Base-by-base conservation (phyloP, 139 green algal species). In the Asterochloris erici region DNA sequence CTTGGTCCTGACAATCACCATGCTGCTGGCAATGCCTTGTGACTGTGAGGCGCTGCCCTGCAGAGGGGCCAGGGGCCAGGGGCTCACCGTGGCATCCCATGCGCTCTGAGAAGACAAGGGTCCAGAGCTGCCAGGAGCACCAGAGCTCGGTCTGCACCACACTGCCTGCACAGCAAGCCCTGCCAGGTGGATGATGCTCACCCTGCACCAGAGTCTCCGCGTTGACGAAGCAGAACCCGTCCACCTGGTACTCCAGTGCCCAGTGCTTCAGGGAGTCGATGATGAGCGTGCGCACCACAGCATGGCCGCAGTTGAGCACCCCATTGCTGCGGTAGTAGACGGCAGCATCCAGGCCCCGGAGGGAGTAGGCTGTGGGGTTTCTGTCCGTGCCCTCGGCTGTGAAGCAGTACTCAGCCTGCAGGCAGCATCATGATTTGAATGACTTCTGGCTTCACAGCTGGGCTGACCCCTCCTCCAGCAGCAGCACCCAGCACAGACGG, bases 181-280 rank as follows among this genome's bases (percentile, higher is more conserved):
- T 26, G 66, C 21, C 21, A 26, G 24, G 23, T 76, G 70, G n/a
- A 76, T 0, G 74, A 47, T 23, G 29, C 77, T 9, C 74, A 91
- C 91, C 88, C 26, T 91, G 87, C 63, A 85, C 83, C 24, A 97
- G 87, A 83, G 95, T 96, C 84, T 97, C 94, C 14, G 94, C 93
- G 61, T 96, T 95, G 24, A 92, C 73, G 63, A 97, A 91, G 70
- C 85, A 86, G 84, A 97, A 97, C 81, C 94, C 94, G 62, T 96
- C 92, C 77, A 97, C 85, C 0, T 88, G 81, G 84, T 92, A 96
- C 70, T 95, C 88, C 38, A 63, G 23, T 17, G 89, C 89, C 93
- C 93, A 96, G 84, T 91, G 88, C 10, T 83, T 84, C 79, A 96
- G 82, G 38, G 84, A 84, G 63, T 84, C 81, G 76, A 94, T 19